phyloP scores from a whole-genome alignment of 2,329 filamentous ascomycete genomes.

The Periconia sp. region DNA sequence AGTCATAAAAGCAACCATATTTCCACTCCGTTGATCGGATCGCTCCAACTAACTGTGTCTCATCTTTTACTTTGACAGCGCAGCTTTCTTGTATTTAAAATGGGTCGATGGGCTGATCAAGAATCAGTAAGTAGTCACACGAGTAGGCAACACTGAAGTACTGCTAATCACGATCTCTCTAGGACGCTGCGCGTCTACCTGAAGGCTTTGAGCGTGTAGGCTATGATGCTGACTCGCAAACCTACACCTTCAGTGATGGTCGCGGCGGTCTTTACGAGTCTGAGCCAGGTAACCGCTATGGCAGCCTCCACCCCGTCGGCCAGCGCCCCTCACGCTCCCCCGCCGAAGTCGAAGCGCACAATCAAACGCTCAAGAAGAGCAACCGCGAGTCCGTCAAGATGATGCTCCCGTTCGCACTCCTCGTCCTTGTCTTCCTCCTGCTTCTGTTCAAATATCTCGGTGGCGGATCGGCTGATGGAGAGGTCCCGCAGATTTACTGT shows the following conservation, averaged over 20 bases:
- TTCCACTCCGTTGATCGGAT: background rate
- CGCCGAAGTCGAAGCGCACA: slow-evolving; percentile 24
- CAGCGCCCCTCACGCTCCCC: slow-evolving; percentile 16
- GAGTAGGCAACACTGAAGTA: too few relatives aligned
- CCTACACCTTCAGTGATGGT: slow-evolving; percentile 59
- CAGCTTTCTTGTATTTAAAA: slow-evolving; percentile 14
- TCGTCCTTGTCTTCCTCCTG: slow-evolving; percentile 60
- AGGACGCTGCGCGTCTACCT: slow-evolving; percentile 61
- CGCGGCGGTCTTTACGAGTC: slow-evolving; percentile 60
- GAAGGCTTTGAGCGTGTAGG: slow-evolving; percentile 61
- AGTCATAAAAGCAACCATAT: background rate
- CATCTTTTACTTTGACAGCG: background rate
- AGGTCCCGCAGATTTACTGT: slow-evolving; percentile 28
- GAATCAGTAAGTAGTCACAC: slow-evolving; percentile 27
- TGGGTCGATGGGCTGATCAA: slow-evolving; percentile 32
- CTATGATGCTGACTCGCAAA: slow-evolving; percentile 63
- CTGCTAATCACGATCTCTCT: background rate
- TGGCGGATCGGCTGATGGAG: slow-evolving; percentile 19
- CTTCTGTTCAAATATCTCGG: slow-evolving; percentile 44
- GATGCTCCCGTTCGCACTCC: slow-evolving; percentile 64
- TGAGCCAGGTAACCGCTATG: slow-evolving; percentile 58
- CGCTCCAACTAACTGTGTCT: slow-evolving; percentile 7
- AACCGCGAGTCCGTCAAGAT: slow-evolving; percentile 56
- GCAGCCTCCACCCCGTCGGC: slow-evolving; percentile 44
- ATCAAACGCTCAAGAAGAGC: slow-evolving; percentile 23